Conservation (phyloP, 2,329 filamentous ascomycete genomes). For the Nigrospora sphaerica region DNA sequence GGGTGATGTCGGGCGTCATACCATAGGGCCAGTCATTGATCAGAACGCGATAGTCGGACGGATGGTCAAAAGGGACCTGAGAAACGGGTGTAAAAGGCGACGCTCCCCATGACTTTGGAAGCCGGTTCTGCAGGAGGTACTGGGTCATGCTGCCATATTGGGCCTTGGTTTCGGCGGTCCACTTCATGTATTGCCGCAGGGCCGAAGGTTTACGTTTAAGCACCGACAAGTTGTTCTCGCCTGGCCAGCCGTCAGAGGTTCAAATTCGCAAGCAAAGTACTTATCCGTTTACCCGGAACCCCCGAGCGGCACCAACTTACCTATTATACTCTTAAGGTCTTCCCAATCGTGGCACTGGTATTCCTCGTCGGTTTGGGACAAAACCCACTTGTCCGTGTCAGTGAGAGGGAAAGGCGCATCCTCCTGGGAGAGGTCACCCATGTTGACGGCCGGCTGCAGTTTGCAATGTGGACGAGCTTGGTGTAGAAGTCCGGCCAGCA, state of each 20-base stretch:
- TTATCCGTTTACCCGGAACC: not conserved
- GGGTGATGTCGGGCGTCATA: constrained; percentile 56
- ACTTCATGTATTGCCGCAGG: constrained; percentile 71
- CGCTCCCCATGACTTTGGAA: constrained; percentile 59
- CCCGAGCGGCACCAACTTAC: constrained; percentile 27
- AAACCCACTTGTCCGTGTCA: constrained; percentile 48
- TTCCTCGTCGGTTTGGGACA: constrained; percentile 60
- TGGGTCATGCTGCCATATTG: constrained; percentile 74
- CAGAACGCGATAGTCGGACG: constrained; percentile 61
- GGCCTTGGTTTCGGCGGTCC: constrained; percentile 61
- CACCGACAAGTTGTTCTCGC: constrained; percentile 55
- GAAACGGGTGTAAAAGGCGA: constrained; percentile 49
- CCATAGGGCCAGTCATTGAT: constrained; percentile 95
- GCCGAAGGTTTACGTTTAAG: constrained; percentile 79
- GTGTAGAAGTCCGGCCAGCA: not conserved
- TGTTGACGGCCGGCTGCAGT: constrained; percentile 10
- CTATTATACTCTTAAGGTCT: constrained; percentile 60
- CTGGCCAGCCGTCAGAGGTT: constrained; percentile 6
- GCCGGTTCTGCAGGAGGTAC: constrained; percentile 67
- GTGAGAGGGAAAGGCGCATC: constrained; percentile 53
- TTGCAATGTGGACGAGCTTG: too few relatives aligned
- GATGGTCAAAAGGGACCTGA: constrained; percentile 41
- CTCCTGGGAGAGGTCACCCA: constrained; percentile 30
- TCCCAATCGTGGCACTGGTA: constrained; percentile 70
- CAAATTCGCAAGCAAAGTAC: not conserved